Percentiles rank a stretch among this genome's conserved stretches.
Evolutionary conservation across 2,329 filamentous ascomycete species (phyloP).

Genomic region (Fusarium napiforme): DNA sequence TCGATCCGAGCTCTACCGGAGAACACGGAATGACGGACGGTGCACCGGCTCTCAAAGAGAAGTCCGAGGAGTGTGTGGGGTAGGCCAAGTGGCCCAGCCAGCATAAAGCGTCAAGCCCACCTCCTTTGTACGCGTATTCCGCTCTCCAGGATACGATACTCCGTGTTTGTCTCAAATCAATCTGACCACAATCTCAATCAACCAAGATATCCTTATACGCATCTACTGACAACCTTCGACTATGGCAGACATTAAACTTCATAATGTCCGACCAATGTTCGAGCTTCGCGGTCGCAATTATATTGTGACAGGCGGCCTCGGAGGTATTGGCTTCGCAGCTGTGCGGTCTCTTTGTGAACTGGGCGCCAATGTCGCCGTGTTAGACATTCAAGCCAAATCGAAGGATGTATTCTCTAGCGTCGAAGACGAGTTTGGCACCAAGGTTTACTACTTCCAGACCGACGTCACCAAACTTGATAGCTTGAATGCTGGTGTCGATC

Average conservation of each 20-base stretch:
- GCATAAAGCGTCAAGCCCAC: background rate
- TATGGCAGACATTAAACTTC: background rate
- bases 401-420: background rate
- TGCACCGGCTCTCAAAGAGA: background rate
- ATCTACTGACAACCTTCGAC: background rate
- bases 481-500: background rate
- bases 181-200: background rate
- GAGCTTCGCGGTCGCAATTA: background rate
- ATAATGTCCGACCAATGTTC: background rate
- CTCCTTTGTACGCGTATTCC: background rate
- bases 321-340: background rate
- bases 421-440: background rate
- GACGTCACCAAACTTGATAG: background rate
- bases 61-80: background rate
- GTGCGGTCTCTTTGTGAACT: background rate
- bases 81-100: background rate
- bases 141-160: background rate
- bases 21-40: background rate
- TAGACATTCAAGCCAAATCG: background rate
- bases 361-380: background rate
- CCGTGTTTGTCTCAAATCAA: background rate
- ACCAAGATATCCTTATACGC: background rate
- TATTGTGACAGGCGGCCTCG: background rate
- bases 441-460: background rate
- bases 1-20: background rate